Percentiles rank a stretch among this genome's conserved stretches.
phyloP scores from a whole-genome alignment of 83 land plant species.

The Picea abies region DNA sequence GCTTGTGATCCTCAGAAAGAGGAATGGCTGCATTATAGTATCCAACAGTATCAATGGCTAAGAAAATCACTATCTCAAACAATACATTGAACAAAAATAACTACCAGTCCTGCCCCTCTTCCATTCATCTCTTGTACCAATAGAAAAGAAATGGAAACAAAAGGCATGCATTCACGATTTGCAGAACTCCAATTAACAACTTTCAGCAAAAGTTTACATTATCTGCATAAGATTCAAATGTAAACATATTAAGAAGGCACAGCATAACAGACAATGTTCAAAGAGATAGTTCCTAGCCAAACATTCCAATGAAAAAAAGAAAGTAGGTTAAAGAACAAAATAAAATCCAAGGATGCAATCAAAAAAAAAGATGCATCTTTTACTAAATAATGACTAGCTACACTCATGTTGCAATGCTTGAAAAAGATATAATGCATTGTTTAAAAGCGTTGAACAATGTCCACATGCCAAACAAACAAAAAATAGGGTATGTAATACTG shows the following conservation, averaged over 20 bases:
- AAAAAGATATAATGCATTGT: too few species aligned
- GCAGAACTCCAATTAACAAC: background rate
- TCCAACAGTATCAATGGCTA: background rate
- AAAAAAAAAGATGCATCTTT: background rate
- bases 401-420: too few species aligned
- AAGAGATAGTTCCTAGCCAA: background rate
- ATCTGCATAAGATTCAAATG: background rate
- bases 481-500: background rate
- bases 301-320: background rate
- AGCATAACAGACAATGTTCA: background rate
- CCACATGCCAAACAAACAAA: background rate
- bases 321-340: background rate
- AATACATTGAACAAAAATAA: background rate
- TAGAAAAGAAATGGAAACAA: background rate
- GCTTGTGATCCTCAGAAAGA: conserved; percentile 88
- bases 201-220: background rate
- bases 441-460: too few species aligned
- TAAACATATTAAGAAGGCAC: background rate
- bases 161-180: background rate
- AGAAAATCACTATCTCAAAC: conserved; percentile 7
- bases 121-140: background rate
- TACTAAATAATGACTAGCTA: too few species aligned
- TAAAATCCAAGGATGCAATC: background rate
- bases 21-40: conserved; percentile 57
- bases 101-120: background rate